Evolutionary conservation across 2,329 filamentous ascomycete species (phyloP).

Genomic region (Diaporthe vaccinii): DNA sequence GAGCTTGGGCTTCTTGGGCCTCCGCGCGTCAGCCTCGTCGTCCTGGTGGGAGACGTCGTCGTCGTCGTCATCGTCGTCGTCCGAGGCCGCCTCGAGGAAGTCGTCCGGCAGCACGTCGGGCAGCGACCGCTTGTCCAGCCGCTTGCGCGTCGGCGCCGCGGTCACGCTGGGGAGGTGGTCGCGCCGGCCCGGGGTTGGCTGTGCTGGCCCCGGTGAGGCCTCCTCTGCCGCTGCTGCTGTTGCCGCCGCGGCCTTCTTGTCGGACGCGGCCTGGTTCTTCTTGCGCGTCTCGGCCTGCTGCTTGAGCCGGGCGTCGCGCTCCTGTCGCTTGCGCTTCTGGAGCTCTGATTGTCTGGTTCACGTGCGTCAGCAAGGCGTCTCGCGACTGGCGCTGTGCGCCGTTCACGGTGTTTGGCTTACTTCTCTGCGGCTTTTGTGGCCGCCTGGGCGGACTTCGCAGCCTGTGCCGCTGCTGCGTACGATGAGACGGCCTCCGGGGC

Average conservation of each 20-base stretch:
- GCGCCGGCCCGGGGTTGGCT: constrained; percentile 37
- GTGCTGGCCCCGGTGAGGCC: constrained; percentile 38
- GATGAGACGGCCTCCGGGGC: constrained; percentile 73
- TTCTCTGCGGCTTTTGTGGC: constrained; percentile 64
- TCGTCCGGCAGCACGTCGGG: constrained; percentile 66
- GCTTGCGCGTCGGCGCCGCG: constrained; percentile 43
- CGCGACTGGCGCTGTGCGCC: background rate
- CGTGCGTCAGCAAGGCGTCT: background rate
- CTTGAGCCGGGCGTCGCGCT: constrained; percentile 67
- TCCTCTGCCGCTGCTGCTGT: constrained; percentile 41
- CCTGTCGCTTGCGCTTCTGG: constrained; percentile 68
- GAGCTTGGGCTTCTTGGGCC: constrained; percentile 60
- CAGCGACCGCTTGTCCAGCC: constrained; percentile 53
- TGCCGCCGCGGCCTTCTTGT: constrained; percentile 45
- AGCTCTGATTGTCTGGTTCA: constrained; percentile 61
- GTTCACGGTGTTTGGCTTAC: constrained; percentile 53
- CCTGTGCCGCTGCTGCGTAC: constrained; percentile 60
- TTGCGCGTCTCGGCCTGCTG: constrained; percentile 67
- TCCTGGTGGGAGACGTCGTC: constrained; percentile 36
- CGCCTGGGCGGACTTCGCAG: constrained; percentile 60
- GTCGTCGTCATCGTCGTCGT: constrained; percentile 48
- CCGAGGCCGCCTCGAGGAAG: constrained; percentile 67
- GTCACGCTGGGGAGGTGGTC: constrained; percentile 27
- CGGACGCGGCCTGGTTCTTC: constrained; percentile 46
- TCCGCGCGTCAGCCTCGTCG: constrained; percentile 42